Evolutionary conservation across 306 rosid species (phyloP).

Genomic region (Citrullus amarus): DNA sequence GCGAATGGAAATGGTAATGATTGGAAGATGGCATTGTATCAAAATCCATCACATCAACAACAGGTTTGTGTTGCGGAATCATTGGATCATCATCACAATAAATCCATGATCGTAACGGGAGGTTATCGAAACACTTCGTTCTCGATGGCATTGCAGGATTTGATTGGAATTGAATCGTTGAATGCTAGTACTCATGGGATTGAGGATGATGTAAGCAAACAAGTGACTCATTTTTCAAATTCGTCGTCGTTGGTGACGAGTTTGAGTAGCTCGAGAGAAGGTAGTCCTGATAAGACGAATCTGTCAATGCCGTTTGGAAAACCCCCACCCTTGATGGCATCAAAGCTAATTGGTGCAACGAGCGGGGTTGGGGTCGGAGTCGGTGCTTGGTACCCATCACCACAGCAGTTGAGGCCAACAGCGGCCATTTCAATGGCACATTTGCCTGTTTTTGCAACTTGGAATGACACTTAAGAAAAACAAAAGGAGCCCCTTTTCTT

Average conservation of each 20-base stretch:
- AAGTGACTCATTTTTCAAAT: neutral
- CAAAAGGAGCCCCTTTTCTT: neutral
- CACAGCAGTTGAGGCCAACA: slow-evolving; percentile 37
- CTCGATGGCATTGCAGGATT: neutral
- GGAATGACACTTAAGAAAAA: slow-evolving; percentile 23
- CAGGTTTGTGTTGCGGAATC: neutral
- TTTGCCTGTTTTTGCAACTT: slow-evolving; percentile 67
- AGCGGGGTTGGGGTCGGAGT: neutral
- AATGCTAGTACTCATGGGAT: neutral
- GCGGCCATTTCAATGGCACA: slow-evolving; percentile 42
- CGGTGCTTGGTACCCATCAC: slow-evolving; percentile 40
- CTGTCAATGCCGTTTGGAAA: neutral
- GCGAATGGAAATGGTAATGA: neutral
- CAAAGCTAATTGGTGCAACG: slow-evolving; percentile 10
- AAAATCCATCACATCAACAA: neutral
- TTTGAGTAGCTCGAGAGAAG: slow-evolving; percentile 33
- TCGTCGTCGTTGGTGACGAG: neutral
- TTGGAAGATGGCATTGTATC: slow-evolving; percentile 10
- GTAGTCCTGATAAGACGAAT: slow-evolving; percentile 7
- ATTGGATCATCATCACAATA: neutral
- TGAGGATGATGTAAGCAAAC: neutral
- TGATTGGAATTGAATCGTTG: neutral
- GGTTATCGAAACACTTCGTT: neutral
- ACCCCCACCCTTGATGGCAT: neutral
- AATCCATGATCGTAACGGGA: neutral